Percentiles rank a stretch among this genome's conserved stretches.
These are phyloP conservation scores for Brassica balearica DNA, from an alignment of 441 rosid species.

Conservation along the genomic window DNA sequence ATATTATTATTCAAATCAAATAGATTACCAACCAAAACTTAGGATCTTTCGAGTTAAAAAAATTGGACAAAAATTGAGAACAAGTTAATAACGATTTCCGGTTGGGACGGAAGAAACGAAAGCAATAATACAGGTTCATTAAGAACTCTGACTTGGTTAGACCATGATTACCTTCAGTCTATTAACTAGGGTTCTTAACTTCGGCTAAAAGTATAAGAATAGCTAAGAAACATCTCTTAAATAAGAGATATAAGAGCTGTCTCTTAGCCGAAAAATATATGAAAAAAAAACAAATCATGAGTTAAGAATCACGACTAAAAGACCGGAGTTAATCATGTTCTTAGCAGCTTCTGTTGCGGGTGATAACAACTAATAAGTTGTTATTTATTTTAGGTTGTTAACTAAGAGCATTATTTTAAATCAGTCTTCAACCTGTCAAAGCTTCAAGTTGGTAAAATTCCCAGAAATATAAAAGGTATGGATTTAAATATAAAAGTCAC, in stretches of 20 bases:
- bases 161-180: no score
- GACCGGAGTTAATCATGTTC: no score
- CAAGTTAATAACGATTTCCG: not conserved
- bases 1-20: not conserved
- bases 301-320: no score
- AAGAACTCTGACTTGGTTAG: no score
- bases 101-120: not conserved
- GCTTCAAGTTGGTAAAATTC: not conserved
- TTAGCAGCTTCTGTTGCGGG: not conserved
- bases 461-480: not conserved
- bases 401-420: not conserved
- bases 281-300: no score
- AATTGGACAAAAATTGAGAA: not conserved
- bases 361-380: constrained; percentile 1
- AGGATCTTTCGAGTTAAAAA: not conserved
- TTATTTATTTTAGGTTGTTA: not conserved
- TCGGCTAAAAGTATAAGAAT: no score
- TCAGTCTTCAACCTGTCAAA: not conserved
- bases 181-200: no score
- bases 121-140: not conserved
- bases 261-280: no score
- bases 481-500: not conserved
- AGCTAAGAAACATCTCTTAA: no score
- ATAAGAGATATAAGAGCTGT: no score
- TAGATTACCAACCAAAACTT: not conserved